Evolutionary conservation across 768 basidiomycete genomes (phyloP).

Genomic region (Fomitopsis serialis): DNA sequence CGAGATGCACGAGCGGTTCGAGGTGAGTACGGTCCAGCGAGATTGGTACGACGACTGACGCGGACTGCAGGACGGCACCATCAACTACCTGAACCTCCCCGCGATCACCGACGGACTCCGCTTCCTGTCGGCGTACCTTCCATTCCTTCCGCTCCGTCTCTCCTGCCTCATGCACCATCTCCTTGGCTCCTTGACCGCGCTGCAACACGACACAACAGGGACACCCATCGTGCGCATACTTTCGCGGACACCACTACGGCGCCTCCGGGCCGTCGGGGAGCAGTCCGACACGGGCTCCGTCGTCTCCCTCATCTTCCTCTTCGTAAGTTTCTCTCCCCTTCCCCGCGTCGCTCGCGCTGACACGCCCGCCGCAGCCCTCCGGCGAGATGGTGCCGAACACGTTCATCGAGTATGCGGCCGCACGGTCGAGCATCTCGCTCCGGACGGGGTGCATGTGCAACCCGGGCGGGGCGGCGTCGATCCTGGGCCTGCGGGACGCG

Average conservation of each 20-base stretch:
- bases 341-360: background rate
- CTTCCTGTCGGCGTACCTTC: slow-evolving; percentile 73
- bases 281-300: slow-evolving; percentile 62
- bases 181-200: slow-evolving; percentile 43
- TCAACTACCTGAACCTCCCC: slow-evolving; percentile 74
- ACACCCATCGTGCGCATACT: slow-evolving; percentile 63
- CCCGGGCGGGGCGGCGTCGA: slow-evolving; percentile 71
- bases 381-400: slow-evolving; percentile 67
- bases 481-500: slow-evolving; percentile 59
- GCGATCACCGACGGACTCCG: slow-evolving; percentile 77
- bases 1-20: slow-evolving; percentile 68
- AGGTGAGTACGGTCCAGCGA: slow-evolving; percentile 37
- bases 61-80: slow-evolving; percentile 65
- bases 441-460: slow-evolving; percentile 89
- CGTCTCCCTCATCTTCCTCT: slow-evolving; percentile 57
- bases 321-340: slow-evolving; percentile 35
- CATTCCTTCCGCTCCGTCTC: slow-evolving; percentile 72
- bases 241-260: slow-evolving; percentile 52
- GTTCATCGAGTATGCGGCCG: slow-evolving; percentile 68
- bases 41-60: background rate
- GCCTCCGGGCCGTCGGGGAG: slow-evolving; percentile 54
- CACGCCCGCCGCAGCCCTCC: slow-evolving; percentile 38
- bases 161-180: slow-evolving; percentile 64
- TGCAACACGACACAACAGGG: slow-evolving; percentile 59
- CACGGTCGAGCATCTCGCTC: slow-evolving; percentile 60